A percentile compares a stretch with the other conserved stretches of the same genome.
These are phyloP conservation scores for Acanthamoeba divionensis DNA, from an alignment of 208 protist species.

Conservation along the genomic window DNA sequence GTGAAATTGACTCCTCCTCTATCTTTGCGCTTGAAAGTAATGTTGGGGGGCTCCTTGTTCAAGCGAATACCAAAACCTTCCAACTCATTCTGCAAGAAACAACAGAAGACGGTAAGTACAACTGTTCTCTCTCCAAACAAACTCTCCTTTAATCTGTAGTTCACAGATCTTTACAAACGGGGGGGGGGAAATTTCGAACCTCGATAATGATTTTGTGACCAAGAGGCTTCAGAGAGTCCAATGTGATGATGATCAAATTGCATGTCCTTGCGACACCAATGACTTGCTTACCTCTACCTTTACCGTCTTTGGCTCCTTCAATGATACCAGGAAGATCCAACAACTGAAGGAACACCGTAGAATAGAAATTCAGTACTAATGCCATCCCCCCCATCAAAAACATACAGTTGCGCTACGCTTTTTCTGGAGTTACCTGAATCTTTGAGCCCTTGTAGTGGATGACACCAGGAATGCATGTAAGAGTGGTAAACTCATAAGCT, in stretches of 20 bases:
- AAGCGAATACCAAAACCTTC: constrained; percentile 98
- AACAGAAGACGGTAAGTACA: not conserved
- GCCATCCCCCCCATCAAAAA: not conserved
- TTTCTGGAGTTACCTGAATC: constrained; percentile 72
- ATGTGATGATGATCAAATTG: constrained; percentile 96
- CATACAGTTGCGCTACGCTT: not conserved
- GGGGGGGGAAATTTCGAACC: not conserved
- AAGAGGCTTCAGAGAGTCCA: constrained; percentile 96
- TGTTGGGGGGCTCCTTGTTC: constrained; percentile 94
- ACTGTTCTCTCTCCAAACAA: not conserved
- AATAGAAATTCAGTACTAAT: too few relatives aligned
- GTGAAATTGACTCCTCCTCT: constrained; percentile 82
- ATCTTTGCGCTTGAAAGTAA: constrained; percentile 94
- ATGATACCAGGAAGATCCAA: constrained; percentile 97
- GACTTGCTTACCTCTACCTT: constrained; percentile 97
- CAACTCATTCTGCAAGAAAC: constrained; percentile 93
- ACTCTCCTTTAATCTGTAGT: not conserved
- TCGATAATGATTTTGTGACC: constrained; percentile 86
- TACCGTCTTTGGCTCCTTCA: constrained; percentile 98
- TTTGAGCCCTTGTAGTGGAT: constrained; percentile 87
- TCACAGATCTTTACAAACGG: not conserved
- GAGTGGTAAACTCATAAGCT: constrained; percentile 98
- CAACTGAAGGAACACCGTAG: constrained; percentile 91
- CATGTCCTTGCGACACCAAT: constrained; percentile 94
- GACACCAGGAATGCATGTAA: constrained; percentile 95